phyloP scores from a whole-genome alignment of 2,329 filamentous ascomycete species.

The Fusarium albidum region DNA sequence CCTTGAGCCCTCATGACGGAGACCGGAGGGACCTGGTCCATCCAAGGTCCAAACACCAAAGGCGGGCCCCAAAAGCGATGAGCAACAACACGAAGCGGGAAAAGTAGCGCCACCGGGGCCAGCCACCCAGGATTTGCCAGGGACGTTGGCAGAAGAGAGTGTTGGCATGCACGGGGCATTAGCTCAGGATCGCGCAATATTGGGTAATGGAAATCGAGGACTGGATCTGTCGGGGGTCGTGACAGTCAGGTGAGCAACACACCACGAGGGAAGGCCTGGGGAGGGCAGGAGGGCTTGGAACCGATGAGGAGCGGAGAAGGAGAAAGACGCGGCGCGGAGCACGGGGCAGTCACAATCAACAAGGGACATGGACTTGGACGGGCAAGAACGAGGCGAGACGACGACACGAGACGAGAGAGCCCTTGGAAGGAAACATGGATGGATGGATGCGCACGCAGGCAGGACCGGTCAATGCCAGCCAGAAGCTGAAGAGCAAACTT shows the following conservation, averaged over 20 bases:
- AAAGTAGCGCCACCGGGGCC: slow-evolving; percentile 30
- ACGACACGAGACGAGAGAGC: not conserved
- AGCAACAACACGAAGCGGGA: slow-evolving; percentile 22
- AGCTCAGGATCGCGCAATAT: slow-evolving; percentile 48
- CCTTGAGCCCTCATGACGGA: slow-evolving; percentile 31
- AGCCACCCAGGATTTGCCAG: slow-evolving; percentile 23
- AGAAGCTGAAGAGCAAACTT: slow-evolving; percentile 20
- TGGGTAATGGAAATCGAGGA: slow-evolving; percentile 59
- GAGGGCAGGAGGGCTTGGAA: slow-evolving; percentile 24
- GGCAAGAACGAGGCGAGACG: slow-evolving; percentile 5
- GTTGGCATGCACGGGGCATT: slow-evolving; percentile 42
- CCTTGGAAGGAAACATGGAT: too few relatives aligned
- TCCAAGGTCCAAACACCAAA: too few relatives aligned
- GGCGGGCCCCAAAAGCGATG: slow-evolving; percentile 34
- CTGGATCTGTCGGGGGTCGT: slow-evolving; percentile 43
- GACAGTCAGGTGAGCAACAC: slow-evolving; percentile 42
- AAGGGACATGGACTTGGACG: slow-evolving; percentile 11
- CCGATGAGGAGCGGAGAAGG: slow-evolving; percentile 8
- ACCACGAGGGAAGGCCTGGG: slow-evolving; percentile 34
- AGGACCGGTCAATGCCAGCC: slow-evolving; percentile 11
- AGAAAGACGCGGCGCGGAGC: slow-evolving; percentile 10
- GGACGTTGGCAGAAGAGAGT: slow-evolving; percentile 29
- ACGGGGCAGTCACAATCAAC: slow-evolving; percentile 9
- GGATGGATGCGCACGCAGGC: too few relatives aligned
- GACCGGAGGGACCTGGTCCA: slow-evolving; percentile 34